Conservation (phyloP, 352 stramenopile species). For the Pythium scleroteichum region DNA sequence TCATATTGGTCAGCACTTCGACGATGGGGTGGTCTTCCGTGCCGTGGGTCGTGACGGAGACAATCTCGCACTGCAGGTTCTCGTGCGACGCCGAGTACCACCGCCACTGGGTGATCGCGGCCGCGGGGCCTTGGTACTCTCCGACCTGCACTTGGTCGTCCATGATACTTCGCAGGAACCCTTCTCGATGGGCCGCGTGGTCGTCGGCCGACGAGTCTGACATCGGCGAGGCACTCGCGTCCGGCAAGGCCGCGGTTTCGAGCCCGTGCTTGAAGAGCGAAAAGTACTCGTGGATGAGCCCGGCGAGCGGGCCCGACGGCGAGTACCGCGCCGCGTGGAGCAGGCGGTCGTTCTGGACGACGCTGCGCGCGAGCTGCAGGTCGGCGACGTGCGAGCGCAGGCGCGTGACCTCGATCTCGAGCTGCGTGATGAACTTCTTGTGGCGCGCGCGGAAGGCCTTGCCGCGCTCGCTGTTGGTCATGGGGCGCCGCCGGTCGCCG, state of each 20-base stretch:
- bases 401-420: neutral
- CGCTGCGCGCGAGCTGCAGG: neutral
- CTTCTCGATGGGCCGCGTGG: neutral
- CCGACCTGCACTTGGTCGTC: constrained; percentile 2
- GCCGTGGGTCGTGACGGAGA: neutral
- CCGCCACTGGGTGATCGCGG: constrained; percentile 15
- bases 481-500: neutral
- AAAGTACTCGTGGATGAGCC: constrained; percentile 15
- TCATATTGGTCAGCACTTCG: neutral
- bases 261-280: constrained; percentile 9
- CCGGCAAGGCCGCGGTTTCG: too few relatives aligned
- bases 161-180: constrained; percentile 12
- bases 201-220: neutral
- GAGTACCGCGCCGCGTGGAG: neutral
- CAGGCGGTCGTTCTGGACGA: neutral
- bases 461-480: constrained; percentile 22
- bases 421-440: neutral
- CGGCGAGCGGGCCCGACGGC: constrained; percentile 1
- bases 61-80: neutral
- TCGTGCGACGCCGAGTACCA: constrained; percentile 11
- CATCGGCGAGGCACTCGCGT: neutral
- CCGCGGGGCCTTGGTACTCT: neutral
- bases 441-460: constrained; percentile 15
- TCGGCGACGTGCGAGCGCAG: constrained; percentile 1
- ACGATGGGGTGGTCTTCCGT: constrained; percentile 10